Evolutionary conservation across 192 early-diverging fungal genomes (phyloP), one percentile per base, ranked within the genome.

Genomic region (Phlyctochytrium arcticum): DNA sequence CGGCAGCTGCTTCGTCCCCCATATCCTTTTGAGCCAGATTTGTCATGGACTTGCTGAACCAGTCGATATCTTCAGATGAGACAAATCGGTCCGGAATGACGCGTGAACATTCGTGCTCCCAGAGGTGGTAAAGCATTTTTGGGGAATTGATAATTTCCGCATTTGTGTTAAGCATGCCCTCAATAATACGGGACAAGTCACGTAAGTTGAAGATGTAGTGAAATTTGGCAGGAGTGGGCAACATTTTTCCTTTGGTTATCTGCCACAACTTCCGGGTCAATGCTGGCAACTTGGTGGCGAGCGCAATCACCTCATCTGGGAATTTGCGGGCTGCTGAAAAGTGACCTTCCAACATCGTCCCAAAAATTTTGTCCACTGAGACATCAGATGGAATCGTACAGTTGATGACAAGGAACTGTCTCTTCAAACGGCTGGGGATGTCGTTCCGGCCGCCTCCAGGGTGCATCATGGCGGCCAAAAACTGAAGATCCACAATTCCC

Each of bases 201-300:
- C 84, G 77, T 53, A 86, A 61, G 53, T 86, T 86, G 71, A 86
- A 86, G 54, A 82, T 85, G 54, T 86, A 86, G 71, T 86, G 84
- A 74, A 86, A 86, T 54, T 86, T 86, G 4, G 84, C 84, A 26
- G 84, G 84, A 0, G 84, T 86, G 24, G 85, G 85, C 42, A 86
- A 68, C 85, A 86, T 86, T 60, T 86, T 86, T n/a, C 60, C 68
- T 50, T 86, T 86, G 3, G 85, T 86, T 27, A 70, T 51, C 60
- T 86, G 85, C 85, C 85, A 86, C 24, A 86, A 60, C 19, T 75
- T 51, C 34, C 83, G 69, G 3, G 85, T 85, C 12, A 86, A 42
- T 2, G 79, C 68, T 0, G 83, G 73, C 1, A 86, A 34, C 10
- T 70, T 73, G 6, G 47, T 26, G 33, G 70, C 74, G 6, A 82